phyloP scores from a whole-genome alignment of 495 filamentous ascomycete genomes.

The Penicillium lividum region DNA sequence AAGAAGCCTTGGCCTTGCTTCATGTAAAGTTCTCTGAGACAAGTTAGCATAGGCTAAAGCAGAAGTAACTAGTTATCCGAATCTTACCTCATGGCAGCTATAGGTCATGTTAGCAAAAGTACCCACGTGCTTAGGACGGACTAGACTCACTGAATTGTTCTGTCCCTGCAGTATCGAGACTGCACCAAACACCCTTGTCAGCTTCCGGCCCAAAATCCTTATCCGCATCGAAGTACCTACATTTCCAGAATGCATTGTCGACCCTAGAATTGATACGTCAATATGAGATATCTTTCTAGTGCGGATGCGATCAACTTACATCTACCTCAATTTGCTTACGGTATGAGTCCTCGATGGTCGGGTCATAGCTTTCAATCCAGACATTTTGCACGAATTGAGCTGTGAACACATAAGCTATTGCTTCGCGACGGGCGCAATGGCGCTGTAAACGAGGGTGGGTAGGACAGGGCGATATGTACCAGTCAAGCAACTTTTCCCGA shows the following conservation, averaged over 20 bases:
- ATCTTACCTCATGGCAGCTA: constrained; percentile 71
- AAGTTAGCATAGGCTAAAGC: constrained; percentile 8
- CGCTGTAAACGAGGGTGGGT: background rate
- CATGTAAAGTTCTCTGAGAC: constrained; percentile 85
- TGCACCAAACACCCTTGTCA: constrained; percentile 31
- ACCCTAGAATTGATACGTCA: constrained; percentile 58
- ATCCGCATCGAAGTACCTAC: constrained; percentile 50
- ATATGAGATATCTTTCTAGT: constrained; percentile 10
- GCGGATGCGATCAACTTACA: constrained; percentile 56
- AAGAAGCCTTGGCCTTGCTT: constrained; percentile 96
- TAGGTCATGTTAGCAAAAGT: constrained; percentile 30
- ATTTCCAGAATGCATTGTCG: constrained; percentile 97
- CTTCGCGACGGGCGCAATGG: constrained; percentile 7
- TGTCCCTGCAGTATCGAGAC: constrained; percentile 94
- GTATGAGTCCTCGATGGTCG: constrained; percentile 98
- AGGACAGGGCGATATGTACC: constrained; percentile 57
- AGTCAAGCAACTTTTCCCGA: constrained; percentile 97
- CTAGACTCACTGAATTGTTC: constrained; percentile 88
- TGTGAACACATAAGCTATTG: constrained; percentile 38
- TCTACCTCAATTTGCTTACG: constrained; percentile 92
- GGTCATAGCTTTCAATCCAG: constrained; percentile 99
- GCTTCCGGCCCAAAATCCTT: background rate
- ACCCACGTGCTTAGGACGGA: constrained; percentile 17
- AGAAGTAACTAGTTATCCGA: constrained; percentile 2
- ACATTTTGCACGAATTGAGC: constrained; percentile 99